Percentiles rank a stretch among this genome's conserved stretches.
Conservation (phyloP, 2,329 filamentous ascomycete species). For the Sclerotiophoma versabilis region DNA sequence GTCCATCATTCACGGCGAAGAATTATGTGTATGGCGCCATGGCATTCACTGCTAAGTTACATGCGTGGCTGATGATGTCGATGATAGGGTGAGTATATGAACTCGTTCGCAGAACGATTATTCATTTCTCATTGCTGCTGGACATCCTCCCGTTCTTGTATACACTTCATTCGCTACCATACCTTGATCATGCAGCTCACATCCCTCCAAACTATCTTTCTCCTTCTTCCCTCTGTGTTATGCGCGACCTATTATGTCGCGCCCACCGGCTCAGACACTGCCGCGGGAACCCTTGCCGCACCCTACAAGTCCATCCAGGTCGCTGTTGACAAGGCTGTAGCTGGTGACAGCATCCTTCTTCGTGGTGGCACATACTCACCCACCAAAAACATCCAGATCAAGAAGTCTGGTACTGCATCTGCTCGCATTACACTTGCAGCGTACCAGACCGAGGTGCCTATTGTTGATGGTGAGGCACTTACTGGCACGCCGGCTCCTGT, state of each 20-base stretch:
- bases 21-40: not conserved
- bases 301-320: slow-evolving; percentile 58
- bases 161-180: not conserved
- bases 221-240: slow-evolving; percentile 19
- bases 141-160: not conserved
- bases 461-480: slow-evolving; percentile 56
- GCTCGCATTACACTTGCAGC: slow-evolving; percentile 54
- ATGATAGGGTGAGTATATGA: slow-evolving; percentile 15
- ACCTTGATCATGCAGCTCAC: slow-evolving; percentile 19
- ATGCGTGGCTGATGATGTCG: not conserved
- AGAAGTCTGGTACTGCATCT: slow-evolving; percentile 47
- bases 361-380: slow-evolving; percentile 56
- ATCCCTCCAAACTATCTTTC: slow-evolving; percentile 17
- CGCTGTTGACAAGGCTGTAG: slow-evolving; percentile 55
- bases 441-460: slow-evolving; percentile 54
- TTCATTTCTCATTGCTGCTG: not conserved
- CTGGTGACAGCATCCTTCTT: slow-evolving; percentile 57
- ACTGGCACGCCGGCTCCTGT: slow-evolving; percentile 53
- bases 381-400: slow-evolving; percentile 58
- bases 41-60: not conserved
- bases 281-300: slow-evolving; percentile 50
- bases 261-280: slow-evolving; percentile 50
- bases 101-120: slow-evolving; percentile 50
- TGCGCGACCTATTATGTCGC: slow-evolving; percentile 56
- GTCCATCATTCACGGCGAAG: slow-evolving; percentile 13